A percentile compares a stretch with the other conserved stretches of the same genome.
phyloP scores from a whole-genome alignment of 2,329 filamentous ascomycete genomes.

The Chaetothyriales sp. region DNA sequence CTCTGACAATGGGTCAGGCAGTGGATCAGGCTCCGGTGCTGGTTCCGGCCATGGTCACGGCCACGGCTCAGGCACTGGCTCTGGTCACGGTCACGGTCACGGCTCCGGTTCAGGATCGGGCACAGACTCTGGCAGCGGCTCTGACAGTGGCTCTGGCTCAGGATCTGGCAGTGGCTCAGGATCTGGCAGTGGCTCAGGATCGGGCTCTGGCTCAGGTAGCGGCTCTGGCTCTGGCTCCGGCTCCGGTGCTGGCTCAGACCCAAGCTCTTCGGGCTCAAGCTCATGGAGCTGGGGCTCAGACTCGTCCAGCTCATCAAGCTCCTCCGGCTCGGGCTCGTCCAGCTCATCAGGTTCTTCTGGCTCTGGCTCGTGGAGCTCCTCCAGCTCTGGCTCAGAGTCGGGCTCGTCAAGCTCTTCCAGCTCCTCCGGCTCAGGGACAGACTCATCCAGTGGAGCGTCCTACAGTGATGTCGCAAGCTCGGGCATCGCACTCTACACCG shows the following conservation, averaged over 20 bases:
- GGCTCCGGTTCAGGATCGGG: neutral
- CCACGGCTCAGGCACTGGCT: neutral
- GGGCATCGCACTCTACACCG: no score
- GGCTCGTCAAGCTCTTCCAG: neutral
- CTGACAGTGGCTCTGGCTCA: neutral
- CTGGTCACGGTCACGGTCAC: slow-evolving; percentile 2
- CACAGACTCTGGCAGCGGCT: no score
- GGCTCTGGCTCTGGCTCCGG: neutral
- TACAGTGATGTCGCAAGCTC: no score
- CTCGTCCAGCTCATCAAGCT: no score
- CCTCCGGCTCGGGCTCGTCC: no score
- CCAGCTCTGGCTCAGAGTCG: neutral
- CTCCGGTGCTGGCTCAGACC: neutral
- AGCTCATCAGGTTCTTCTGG: neutral
- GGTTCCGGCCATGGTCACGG: neutral
- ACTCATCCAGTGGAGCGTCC: no score
- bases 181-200: no score
- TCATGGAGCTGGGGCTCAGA: no score
- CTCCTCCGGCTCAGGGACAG: no score
- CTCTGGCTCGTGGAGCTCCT: neutral
- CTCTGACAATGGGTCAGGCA: neutral
- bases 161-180: neutral
- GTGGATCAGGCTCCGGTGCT: neutral
- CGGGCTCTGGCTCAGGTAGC: neutral
- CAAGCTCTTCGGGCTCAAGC: neutral